Percentiles rank a stretch among this genome's conserved stretches.
Conservation (phyloP, 2,329 filamentous ascomycete species). For the Leptodontidium sp. region DNA sequence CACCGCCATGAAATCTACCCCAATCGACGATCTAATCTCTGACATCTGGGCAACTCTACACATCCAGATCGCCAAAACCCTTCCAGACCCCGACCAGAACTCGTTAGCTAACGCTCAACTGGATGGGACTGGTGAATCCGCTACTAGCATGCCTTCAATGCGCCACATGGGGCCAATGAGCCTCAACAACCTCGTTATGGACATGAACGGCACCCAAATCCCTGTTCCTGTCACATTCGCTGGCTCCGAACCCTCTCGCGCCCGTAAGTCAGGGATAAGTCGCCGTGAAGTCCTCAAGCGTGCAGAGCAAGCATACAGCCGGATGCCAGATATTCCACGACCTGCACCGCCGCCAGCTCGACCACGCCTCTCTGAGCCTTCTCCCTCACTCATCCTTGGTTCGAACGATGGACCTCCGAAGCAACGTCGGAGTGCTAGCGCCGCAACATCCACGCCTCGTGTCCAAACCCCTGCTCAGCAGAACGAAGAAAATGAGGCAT, state of each 20-base stretch:
- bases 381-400: constrained; percentile 49
- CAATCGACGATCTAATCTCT: constrained; percentile 92
- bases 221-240: constrained; percentile 39
- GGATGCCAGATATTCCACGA: constrained; percentile 47
- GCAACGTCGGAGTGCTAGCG: constrained; percentile 18
- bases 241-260: constrained; percentile 38
- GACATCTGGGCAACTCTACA: constrained; percentile 88
- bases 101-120: constrained; percentile 55
- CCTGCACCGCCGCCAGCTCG: constrained; percentile 45
- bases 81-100: constrained; percentile 53
- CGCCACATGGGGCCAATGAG: constrained; percentile 43
- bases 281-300: constrained; percentile 64
- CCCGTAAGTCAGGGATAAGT: constrained; percentile 43
- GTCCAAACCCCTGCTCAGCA: constrained; percentile 41
- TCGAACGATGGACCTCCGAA: constrained; percentile 41
- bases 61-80: constrained; percentile 66
- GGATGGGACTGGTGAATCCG: constrained; percentile 54
- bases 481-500: constrained; percentile 44
- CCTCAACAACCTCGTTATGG: constrained; percentile 46
- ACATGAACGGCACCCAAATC: constrained; percentile 43
- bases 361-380: constrained; percentile 46
- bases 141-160: constrained; percentile 32
- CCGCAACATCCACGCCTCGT: constrained; percentile 20
- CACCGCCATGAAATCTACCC: constrained; percentile 78
- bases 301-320: constrained; percentile 64